Base-by-base conservation (phyloP, 139 green algal genomes). In the Chlorella vulgaris region DNA sequence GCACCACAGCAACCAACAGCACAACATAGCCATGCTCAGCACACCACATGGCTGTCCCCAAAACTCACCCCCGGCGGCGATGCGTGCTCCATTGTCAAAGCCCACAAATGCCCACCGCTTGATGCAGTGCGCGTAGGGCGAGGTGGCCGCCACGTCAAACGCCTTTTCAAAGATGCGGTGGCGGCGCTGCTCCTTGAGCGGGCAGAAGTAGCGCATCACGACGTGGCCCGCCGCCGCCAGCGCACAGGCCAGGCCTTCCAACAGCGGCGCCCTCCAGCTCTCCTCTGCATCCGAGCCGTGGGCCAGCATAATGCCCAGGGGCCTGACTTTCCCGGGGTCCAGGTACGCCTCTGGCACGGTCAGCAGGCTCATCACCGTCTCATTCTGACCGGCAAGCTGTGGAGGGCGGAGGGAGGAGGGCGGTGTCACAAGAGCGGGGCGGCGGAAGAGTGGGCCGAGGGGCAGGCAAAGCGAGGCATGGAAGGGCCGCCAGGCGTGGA, bases 111-210 rank as follows among this genome's bases (percentile, higher is more conserved):
- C 79, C 91, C 91, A 95, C 22, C 84, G 74, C 40, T 87, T 79
- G 19, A 93, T 81, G 31, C 39, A 62, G 15, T 83, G 75, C 2
- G 86, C 90, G 60, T 89, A 93, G n/a, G 91, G 91, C 18, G 86
- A 90, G 10, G 90, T 90, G 4, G 88, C 86, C 40, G 61, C 84
- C 0, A 86, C 85, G 40, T 95, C 91, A 29, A 92, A 76, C 2
- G 83, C 74, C 70, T 92, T 91, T 70, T 94, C 91, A 67, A 89
- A 91, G 65, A 93, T 87, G 22, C 86, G 84, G 82, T 93, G 89
- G 71, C 91, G 82, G 26, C 86, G 83, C 35, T 89, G 73, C 81
- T 95, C 91, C 74, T 92, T 91, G 26, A 85, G 73, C 5, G 83
- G 68, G 67, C 91, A 92, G 71, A 85, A 80, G 76, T 90, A 93